Base-by-base conservation (phyloP, 1,284 basidiomycete genomes). In the Rhizoctonia solani region DNA sequence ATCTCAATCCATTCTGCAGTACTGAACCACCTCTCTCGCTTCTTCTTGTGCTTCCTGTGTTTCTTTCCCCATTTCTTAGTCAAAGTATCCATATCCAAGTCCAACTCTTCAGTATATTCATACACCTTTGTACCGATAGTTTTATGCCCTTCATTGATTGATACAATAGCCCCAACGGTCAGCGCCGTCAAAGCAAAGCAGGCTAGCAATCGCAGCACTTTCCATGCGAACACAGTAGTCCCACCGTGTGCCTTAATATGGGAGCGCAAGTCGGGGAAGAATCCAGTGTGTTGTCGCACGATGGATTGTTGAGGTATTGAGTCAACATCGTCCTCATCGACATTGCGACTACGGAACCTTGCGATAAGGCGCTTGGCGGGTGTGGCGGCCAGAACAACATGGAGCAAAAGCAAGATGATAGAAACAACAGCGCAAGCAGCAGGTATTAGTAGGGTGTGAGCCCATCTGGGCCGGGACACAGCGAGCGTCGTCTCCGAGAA, bases 1-100 rank as follows among this genome's bases (percentile, higher is more conserved):
- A 49, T 4, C 14, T 44, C 41, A 44, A 11, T 34, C 32, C 32
- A 11, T 11, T 34, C 32, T 34, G 47, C 47, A 44, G 25, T 44
- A 52, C 37, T 69, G 23, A 71, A 68, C 67, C 61, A 65, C 16
- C 47, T 39, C 4, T 61, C 65, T 4, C 61, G 59, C 23, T 54
- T 52, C n/a, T 68, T 68, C 29, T 54, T 25, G 21, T 58, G 69
- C n/a, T 54, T 39, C 14, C 58, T 55, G n/a, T 49, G 56, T 46
- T 66, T 66, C 30, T 44, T 44, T n/a, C 66, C 30, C 47, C 23
- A 37, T 50, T 39, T 8, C 37, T 68, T 68, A 30, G 42, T n/a
- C 14, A 58, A 23, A 21, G 32, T 21, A 1, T 59, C 37, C 41
- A 58, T 47, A 23, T 19, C 37, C 16, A 39, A 16, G 37, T 39